Conservation (phyloP, 2,329 filamentous ascomycete genomes). For the Sclerotinia minor region DNA sequence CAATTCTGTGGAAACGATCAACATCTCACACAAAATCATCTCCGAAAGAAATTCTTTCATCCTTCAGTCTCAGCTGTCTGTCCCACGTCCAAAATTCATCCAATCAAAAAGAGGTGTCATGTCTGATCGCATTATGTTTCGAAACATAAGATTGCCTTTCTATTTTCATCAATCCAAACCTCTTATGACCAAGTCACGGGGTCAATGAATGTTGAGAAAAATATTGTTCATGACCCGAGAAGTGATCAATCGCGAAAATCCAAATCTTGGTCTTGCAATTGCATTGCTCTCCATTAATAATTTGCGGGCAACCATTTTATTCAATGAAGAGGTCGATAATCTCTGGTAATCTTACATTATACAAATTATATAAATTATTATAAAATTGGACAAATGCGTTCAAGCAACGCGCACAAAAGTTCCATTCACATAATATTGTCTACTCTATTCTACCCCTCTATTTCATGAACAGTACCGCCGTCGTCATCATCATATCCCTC, state of each 20-base stretch:
- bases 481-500: neutral
- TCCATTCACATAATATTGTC: neutral
- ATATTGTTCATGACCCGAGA: neutral
- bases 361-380: too few species aligned
- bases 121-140: neutral
- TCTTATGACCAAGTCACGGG: conserved; percentile 1
- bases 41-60: neutral
- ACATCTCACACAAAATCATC: neutral
- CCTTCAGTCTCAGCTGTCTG: neutral
- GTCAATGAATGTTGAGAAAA: neutral
- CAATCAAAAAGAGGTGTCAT: neutral
- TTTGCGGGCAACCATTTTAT: too few species aligned
- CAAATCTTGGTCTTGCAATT: neutral
- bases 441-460: neutral
- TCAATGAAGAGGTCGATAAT: too few species aligned
- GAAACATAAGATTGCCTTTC: neutral
- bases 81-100: neutral
- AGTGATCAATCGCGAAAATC: neutral
- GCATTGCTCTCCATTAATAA: too few species aligned
- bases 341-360: too few species aligned
- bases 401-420: too few species aligned
- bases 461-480: neutral
- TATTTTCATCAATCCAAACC: neutral
- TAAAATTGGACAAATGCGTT: too few species aligned
- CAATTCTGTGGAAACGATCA: neutral